Percentiles rank a stretch among this genome's conserved stretches.
These are phyloP conservation scores for Fusarium bactridioides DNA, from an alignment of 2,329 filamentous ascomycete species.

Conservation along the genomic window DNA sequence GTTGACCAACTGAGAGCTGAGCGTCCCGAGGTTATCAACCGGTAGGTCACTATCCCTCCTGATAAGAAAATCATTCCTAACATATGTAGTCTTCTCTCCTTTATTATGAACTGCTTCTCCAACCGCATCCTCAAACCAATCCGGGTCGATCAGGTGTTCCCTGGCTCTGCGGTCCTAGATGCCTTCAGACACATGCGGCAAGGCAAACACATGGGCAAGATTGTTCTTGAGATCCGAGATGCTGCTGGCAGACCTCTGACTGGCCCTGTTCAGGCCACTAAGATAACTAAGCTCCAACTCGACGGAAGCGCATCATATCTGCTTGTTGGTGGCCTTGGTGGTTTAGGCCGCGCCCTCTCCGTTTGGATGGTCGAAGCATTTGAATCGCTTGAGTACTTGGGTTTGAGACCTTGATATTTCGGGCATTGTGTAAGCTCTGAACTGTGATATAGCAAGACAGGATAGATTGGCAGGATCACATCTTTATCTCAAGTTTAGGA, in stretches of 20 bases:
- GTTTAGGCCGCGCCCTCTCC: not conserved
- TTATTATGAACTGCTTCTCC: not conserved
- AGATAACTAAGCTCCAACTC: not conserved
- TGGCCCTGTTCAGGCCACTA: not conserved
- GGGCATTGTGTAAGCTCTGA: not conserved
- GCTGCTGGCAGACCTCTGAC: not conserved
- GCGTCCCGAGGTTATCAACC: not conserved
- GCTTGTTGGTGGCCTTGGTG: not conserved
- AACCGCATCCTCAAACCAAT: not conserved
- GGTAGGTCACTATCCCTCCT: not conserved
- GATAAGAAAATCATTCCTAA: not conserved
- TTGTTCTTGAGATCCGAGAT: not conserved
- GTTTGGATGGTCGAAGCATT: not conserved
- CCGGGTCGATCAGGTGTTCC: not conserved
- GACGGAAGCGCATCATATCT: not conserved
- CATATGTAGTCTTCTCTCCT: not conserved
- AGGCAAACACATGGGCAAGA: not conserved
- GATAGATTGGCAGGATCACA: not conserved
- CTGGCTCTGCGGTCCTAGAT: not conserved
- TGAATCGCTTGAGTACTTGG: not conserved
- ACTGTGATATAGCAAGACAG: not conserved
- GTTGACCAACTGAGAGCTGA: not conserved
- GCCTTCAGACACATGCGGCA: not conserved
- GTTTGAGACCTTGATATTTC: not conserved
- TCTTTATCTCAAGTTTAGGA: not conserved